These are phyloP conservation scores for Naegleria fowleri DNA, from an alignment of 208 protist species.

Conservation along the genomic window DNA sequence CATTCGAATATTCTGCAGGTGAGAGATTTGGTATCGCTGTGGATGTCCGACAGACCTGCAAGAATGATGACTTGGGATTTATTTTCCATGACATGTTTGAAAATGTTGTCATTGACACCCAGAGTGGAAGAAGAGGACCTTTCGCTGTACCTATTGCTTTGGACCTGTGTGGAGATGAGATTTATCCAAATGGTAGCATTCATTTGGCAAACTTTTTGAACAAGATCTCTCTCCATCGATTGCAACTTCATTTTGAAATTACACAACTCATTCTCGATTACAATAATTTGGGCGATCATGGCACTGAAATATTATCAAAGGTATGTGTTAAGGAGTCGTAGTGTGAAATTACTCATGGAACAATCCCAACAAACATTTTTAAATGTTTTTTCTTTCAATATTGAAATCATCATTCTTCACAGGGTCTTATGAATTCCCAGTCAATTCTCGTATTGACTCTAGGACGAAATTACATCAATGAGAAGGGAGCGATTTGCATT, in stretches of 20 bases:
- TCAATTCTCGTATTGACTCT: neutral
- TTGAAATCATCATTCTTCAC: no score
- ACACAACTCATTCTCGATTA: neutral
- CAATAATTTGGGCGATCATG: neutral
- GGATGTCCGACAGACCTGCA: neutral
- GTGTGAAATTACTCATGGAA: no score
- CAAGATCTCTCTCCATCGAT: neutral
- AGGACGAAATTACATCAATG: neutral
- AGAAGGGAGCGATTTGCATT: constrained; percentile 52
- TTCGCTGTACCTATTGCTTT: neutral
- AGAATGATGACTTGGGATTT: neutral
- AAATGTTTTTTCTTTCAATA: no score
- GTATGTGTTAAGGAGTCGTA: no score
- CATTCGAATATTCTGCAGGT: neutral
- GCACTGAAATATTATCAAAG: neutral
- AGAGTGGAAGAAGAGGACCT: neutral
- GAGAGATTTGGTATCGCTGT: neutral
- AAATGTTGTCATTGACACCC: neutral
- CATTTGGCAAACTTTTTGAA: neutral
- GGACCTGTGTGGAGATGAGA: neutral
- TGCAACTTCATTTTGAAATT: neutral
- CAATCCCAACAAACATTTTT: no score
- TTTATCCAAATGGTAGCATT: neutral
- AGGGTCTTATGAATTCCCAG: neutral
- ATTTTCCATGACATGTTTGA: neutral